These are phyloP conservation scores for Isabelozyma rhagii DNA, from an alignment of 805 yeast species.

Conservation along the genomic window DNA sequence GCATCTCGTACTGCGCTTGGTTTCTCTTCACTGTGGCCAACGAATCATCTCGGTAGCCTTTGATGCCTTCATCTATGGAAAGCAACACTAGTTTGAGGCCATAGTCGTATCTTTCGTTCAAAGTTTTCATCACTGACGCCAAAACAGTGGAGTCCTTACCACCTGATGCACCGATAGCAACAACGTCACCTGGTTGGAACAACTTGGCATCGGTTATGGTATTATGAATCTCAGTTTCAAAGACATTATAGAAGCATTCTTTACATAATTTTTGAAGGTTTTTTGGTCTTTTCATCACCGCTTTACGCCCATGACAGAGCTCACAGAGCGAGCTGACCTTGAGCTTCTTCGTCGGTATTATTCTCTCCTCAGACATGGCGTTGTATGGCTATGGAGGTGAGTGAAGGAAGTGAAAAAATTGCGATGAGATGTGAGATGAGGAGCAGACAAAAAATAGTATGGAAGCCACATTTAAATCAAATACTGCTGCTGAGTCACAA, in stretches of 20 bases:
- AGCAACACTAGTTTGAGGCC: conserved; percentile 81
- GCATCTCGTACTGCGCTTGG: conserved; percentile 78
- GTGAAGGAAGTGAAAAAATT: not conserved
- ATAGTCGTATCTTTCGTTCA: conserved; percentile 85
- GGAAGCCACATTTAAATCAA: too few relatives aligned
- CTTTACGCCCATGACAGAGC: conserved; percentile 76
- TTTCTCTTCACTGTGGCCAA: conserved; percentile 95
- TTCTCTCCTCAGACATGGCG: conserved; percentile 4
- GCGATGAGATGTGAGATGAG: not conserved
- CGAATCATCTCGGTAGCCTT: conserved; percentile 96
- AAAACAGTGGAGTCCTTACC: conserved; percentile 97
- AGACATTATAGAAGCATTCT: conserved; percentile 82
- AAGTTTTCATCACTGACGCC: conserved; percentile 79
- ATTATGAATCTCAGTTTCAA: conserved; percentile 93
- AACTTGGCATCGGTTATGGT: conserved; percentile 71
- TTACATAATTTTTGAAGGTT: conserved; percentile 88
- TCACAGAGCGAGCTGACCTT: conserved; percentile 63
- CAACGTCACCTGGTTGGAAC: conserved; percentile 76
- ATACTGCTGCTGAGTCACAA: too few relatives aligned
- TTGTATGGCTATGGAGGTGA: not conserved
- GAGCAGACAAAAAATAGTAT: too few relatives aligned
- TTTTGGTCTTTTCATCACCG: conserved; percentile 88
- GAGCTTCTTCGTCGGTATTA: conserved; percentile 13
- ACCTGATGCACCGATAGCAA: conserved; percentile 98
- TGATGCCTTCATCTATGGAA: conserved; percentile 94